These are phyloP conservation scores for Abrus pulchellus DNA, from an alignment of 306 rosid species.

Conservation along the genomic window DNA sequence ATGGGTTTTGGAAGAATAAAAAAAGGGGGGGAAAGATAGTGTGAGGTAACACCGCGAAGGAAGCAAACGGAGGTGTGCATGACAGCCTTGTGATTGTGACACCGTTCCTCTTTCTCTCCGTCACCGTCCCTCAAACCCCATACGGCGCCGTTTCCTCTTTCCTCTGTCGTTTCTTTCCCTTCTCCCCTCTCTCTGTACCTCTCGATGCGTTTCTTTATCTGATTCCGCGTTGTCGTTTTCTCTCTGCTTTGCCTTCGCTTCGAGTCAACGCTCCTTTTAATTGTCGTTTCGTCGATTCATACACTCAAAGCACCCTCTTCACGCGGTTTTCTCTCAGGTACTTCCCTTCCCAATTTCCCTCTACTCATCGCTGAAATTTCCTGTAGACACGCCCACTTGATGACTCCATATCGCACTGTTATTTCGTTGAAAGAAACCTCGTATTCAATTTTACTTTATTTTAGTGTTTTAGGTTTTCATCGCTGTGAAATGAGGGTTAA, in stretches of 20 bases:
- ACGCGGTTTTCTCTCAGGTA: slow-evolving; percentile 32
- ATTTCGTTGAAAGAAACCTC: background rate
- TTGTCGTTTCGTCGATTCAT: slow-evolving; percentile 30
- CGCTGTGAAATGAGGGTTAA: background rate
- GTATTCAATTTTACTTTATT: background rate
- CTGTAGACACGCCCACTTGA: background rate
- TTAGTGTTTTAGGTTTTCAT: slow-evolving; percentile 34
- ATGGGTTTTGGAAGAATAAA: background rate
- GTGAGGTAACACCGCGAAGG: slow-evolving; percentile 25
- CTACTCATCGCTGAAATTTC: background rate
- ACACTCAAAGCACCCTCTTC: background rate
- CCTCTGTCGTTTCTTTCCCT: slow-evolving; percentile 1
- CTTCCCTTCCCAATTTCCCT: background rate
- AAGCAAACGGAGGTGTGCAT: slow-evolving; percentile 28
- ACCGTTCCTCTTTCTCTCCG: slow-evolving; percentile 43
- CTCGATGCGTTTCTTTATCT: slow-evolving; percentile 21
- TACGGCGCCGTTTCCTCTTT: slow-evolving; percentile 45
- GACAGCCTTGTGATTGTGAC: slow-evolving; percentile 43
- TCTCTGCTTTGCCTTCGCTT: background rate
- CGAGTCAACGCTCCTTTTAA: slow-evolving; percentile 40
- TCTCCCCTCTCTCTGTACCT: background rate
- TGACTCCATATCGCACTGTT: background rate
- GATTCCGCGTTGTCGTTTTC: slow-evolving; percentile 11
- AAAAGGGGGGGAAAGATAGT: background rate
- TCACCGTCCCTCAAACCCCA: background rate